A percentile compares a stretch with the other conserved stretches of the same genome.
phyloP scores from a whole-genome alignment of 495 filamentous ascomycete species.

The Penicillium argentinense region DNA sequence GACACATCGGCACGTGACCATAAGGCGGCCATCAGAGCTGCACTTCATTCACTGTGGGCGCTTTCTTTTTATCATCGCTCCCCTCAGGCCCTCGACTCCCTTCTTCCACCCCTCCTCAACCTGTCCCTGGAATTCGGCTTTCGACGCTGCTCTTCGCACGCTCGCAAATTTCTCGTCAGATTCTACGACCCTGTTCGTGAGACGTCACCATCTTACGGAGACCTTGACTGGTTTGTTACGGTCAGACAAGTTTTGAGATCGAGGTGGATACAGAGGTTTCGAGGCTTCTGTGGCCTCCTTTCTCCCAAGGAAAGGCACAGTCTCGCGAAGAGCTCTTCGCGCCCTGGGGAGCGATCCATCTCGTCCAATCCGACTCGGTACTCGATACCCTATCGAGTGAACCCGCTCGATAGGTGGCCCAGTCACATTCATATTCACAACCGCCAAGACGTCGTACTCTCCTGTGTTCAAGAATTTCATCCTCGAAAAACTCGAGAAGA shows the following conservation, averaged over 20 bases:
- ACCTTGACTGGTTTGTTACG: constrained; percentile 52
- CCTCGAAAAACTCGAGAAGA: constrained; percentile 42
- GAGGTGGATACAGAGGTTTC: too few species aligned
- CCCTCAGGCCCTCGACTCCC: constrained; percentile 17
- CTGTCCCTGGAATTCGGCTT: constrained; percentile 33
- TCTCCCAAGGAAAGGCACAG: constrained; percentile 21
- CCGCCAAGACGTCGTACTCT: constrained; percentile 67
- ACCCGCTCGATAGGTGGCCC: constrained; percentile 1
- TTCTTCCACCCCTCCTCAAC: constrained; percentile 24
- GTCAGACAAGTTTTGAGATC: constrained; percentile 43
- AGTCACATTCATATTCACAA: constrained; percentile 20
- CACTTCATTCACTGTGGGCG: constrained; percentile 11
- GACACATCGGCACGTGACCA: constrained; percentile 23
- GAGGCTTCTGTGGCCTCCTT: constrained; percentile 23
- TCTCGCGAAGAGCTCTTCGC: constrained; percentile 31
- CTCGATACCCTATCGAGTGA: constrained; percentile 4
- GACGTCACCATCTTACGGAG: constrained; percentile 39
- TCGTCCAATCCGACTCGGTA: too few species aligned
- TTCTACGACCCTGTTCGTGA: constrained; percentile 46
- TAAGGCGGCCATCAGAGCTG: not conserved
- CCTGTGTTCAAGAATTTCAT: constrained; percentile 57
- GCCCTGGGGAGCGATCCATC: constrained; percentile 24
- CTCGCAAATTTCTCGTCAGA: constrained; percentile 32
- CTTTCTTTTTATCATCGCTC: constrained; percentile 15
- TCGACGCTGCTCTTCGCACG: constrained; percentile 28